Base-by-base conservation (phyloP, 768 basidiomycete genomes). In the Chiua virens region DNA sequence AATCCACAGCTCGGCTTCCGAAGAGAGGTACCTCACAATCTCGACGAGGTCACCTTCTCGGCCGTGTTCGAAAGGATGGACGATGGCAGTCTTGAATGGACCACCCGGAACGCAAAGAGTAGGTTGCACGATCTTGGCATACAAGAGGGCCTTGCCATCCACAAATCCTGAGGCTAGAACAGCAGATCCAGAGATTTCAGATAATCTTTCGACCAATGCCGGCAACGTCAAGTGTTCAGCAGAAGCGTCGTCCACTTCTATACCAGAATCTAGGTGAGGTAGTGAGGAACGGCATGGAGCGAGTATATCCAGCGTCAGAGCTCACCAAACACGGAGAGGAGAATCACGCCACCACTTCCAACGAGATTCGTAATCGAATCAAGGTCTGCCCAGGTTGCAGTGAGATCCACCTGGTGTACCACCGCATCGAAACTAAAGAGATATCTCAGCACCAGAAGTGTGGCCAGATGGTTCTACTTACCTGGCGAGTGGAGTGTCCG, bases 1-100 rank as follows among this genome's bases (percentile, higher is more conserved):
- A 42, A 67, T 57, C 66, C 66, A 67, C 3, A 67, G 18, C 21
- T 67, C 66, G 2, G 61, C 57, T 25, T 65, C 66, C 2, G 56
- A 55, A 21, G 62, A 51, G 15, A 68, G 46, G 45, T 61, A 59
- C 39, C 52, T 60, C 1, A 54, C 62, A 13, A 68, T 55, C 18
- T 68, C 66, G 15, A 66, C 34, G 11, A 67, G 56, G 14, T 68
- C 56, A 5, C 59, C 64, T 42, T 68, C 66, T 18, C 45, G 46
- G 15, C 62, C 60, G 37, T 68, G 64, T 41, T 47, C 48, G 28
- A 67, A 68, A 2, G 62, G 55, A 6, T 64, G 61, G 21, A 67
- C 42, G 8, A 65, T 55, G 25, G 68, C 59, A 3, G 57, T 63
- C 52, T 61, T 68, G 58, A 59, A 64, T 2, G 59, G 51, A 22